Evolutionary conservation across 2,329 filamentous ascomycete species (phyloP).

Genomic region (Fusarium sp.): DNA sequence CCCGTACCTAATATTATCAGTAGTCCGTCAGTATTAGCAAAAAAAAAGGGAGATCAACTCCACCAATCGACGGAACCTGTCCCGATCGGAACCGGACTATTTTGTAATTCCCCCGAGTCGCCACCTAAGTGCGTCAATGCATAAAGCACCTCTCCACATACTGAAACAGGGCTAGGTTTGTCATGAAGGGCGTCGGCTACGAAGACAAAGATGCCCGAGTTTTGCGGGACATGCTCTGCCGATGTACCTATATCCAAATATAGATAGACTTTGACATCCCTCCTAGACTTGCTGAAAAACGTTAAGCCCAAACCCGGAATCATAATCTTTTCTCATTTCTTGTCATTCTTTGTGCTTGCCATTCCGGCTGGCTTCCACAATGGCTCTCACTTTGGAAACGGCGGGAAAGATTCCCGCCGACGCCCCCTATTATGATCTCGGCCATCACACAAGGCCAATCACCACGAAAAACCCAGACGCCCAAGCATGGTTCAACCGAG

Average conservation of each 20-base stretch:
- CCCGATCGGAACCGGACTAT: neutral
- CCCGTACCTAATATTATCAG: too few relatives aligned
- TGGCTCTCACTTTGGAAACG: neutral
- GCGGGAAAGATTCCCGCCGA: neutral
- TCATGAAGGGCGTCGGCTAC: neutral
- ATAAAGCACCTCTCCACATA: neutral
- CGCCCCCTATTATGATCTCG: neutral
- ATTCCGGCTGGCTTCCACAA: too few relatives aligned
- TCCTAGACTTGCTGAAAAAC: too few relatives aligned
- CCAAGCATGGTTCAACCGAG: slow-evolving; percentile 77
- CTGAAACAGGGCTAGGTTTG: neutral
- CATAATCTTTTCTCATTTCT: too few relatives aligned
- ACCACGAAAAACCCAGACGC: neutral
- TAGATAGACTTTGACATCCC: neutral
- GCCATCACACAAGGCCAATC: neutral
- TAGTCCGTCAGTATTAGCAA: neutral
- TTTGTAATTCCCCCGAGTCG: neutral
- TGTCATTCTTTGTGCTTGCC: too few relatives aligned
- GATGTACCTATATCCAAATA: neutral
- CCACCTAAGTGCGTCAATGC: neutral
- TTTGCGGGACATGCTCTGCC: neutral
- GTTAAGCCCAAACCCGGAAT: too few relatives aligned
- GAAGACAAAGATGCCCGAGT: neutral
- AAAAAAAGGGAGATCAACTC: neutral
- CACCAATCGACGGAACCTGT: neutral